Percentiles rank a stretch among this genome's conserved stretches.
Evolutionary conservation across 2,329 filamentous ascomycete species (phyloP).

Genomic region (Lecanoromycetidae sp.): DNA sequence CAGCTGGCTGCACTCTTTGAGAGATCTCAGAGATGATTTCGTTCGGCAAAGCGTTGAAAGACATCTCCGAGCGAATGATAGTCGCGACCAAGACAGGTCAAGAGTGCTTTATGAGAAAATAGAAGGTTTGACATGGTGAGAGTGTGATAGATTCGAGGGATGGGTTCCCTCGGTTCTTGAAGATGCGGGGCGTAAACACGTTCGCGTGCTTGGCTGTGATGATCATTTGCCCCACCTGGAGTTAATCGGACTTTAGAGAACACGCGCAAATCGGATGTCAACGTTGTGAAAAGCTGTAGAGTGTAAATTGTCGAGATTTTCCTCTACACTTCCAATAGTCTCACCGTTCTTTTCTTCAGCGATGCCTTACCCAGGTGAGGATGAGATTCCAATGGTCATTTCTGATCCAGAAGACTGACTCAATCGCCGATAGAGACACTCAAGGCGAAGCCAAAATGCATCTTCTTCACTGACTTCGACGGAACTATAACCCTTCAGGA

Average conservation of each 20-base stretch:
- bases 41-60: conserved; percentile 11
- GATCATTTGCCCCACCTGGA: background rate
- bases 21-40: conserved; percentile 13
- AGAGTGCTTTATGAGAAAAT: background rate
- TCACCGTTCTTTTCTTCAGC: background rate
- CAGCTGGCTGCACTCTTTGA: conserved; percentile 9
- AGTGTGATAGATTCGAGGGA: too few species aligned
- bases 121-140: background rate
- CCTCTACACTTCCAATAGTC: too few species aligned
- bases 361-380: conserved; percentile 4
- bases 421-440: too few species aligned
- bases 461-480: conserved; percentile 99
- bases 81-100: background rate
- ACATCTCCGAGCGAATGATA: background rate
- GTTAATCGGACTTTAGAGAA: too few species aligned
- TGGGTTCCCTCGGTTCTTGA: too few species aligned
- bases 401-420: too few species aligned
- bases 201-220: conserved; percentile 5
- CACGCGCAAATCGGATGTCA: too few species aligned
- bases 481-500: conserved; percentile 77
- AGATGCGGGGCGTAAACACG: conserved; percentile 1
- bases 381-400: background rate
- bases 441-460: conserved; percentile 61
- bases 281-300: too few species aligned
- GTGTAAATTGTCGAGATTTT: too few species aligned